Evolutionary conservation across 108 stramenopile genomes (phyloP), one percentile per base, ranked within the genome.

Genomic region (Nannochloropsis salina): DNA sequence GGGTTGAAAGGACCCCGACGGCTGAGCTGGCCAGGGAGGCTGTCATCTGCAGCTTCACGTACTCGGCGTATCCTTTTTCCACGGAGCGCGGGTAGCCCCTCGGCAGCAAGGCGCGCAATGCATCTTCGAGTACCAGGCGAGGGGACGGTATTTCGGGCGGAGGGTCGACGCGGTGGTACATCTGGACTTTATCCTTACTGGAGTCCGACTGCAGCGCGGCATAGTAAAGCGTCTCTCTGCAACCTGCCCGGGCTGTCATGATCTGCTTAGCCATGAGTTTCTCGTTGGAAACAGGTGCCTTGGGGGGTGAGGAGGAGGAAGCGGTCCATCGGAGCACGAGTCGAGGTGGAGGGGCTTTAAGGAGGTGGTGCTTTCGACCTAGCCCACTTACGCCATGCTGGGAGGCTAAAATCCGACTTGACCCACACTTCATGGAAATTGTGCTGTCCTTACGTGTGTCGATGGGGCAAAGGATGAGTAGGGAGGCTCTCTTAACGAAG

Each of bases 1-100:
- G 96, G 42, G 95, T 98, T 21, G 94, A 94, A 44, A 98, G 87
- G 6, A 98, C 95, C 92, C 95, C 94, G 22, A 91, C 90, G 40
- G 95, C 93, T 4, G 61, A 74, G 61, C 61, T 74, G 61, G 61
- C 61, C 61, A 74, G 61, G 61, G 61, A 74, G 9, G 86, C 86
- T 41, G 80, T 42, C 22, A 42, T 31, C 10, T 81, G 61, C 15
- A 74, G 61, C 8, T 74, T 74, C 20, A 74, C 61, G 8, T 74
- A 74, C n/a, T 82, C 44, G 2, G 4, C 82, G 61, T 74, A 74
- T n/a, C 61, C 61, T 3, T 74, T 74, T 74, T 74, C 2, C 20
- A 74, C 61, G 20, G 61, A 74, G 61, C 61, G 61, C 3, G 61
- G 61, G 61, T 74, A 74, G 61, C 61, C 61, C n/a, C 61, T 74